These are phyloP conservation scores for Coemansia sp. DNA, from an alignment of 192 early-diverging fungal species.

Conservation along the genomic window DNA sequence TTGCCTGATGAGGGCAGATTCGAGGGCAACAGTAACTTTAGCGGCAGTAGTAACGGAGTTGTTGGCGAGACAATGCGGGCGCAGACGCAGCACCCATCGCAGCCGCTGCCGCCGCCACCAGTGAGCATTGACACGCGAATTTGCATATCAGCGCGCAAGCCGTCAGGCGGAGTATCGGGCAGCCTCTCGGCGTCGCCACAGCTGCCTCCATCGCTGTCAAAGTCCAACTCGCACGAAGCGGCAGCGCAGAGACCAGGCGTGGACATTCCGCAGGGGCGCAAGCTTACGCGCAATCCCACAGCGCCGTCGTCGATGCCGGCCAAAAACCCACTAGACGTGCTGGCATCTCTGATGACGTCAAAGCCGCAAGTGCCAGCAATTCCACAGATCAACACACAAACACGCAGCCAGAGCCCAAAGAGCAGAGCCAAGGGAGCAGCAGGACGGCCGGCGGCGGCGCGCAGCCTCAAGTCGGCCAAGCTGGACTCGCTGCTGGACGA, in stretches of 20 bases:
- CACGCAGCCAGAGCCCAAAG: constrained; percentile 8
- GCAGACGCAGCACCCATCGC: background rate
- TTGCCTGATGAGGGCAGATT: constrained; percentile 12
- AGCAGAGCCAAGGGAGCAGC: background rate
- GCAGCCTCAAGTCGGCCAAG: constrained; percentile 40
- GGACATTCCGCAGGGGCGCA: constrained; percentile 19
- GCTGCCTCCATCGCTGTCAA: constrained; percentile 11
- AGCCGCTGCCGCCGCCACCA: constrained; percentile 14
- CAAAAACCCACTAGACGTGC: constrained; percentile 33
- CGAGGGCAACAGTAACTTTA: constrained; percentile 8
- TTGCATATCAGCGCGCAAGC: constrained; percentile 38
- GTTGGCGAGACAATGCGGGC: background rate
- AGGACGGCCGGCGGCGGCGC: constrained; percentile 10
- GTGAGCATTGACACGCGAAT: constrained; percentile 30
- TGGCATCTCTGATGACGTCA: constrained; percentile 34
- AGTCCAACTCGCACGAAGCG: constrained; percentile 2
- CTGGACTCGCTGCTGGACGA: constrained; percentile 53
- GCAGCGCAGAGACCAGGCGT: background rate
- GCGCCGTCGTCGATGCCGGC: constrained; percentile 6
- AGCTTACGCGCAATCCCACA: constrained; percentile 25
- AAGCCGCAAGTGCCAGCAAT: constrained; percentile 1
- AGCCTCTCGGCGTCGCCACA: constrained; percentile 13
- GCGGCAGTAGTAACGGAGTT: constrained; percentile 1
- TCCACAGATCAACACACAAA: constrained; percentile 40
- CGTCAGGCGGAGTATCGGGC: constrained; percentile 6